These are phyloP conservation scores for Helicosporidium sp. DNA, from an alignment of 139 green algal genomes.

Conservation along the genomic window DNA sequence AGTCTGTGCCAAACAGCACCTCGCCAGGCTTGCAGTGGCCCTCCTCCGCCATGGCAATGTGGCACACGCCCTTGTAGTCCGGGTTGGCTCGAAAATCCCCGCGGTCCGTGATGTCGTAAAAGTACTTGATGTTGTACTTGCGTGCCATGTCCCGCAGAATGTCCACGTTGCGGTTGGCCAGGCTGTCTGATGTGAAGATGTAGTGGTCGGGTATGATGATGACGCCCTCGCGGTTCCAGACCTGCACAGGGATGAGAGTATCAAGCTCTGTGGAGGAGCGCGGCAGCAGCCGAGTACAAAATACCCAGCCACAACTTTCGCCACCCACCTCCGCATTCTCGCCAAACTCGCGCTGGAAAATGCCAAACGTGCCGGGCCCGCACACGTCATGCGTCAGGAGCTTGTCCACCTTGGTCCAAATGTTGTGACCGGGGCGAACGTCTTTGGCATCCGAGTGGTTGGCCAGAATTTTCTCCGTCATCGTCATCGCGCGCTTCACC, in stretches of 20 bases:
- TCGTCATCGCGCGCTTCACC: slow-evolving; percentile 76
- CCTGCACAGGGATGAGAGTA: slow-evolving; percentile 16
- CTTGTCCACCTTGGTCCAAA: slow-evolving; percentile 83
- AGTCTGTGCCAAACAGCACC: slow-evolving; percentile 94
- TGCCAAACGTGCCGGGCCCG: slow-evolving; percentile 80
- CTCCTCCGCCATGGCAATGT: slow-evolving; percentile 79
- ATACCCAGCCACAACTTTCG: background rate
- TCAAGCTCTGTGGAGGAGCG: background rate
- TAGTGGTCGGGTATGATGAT: slow-evolving; percentile 94
- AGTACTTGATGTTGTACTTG: slow-evolving; percentile 92
- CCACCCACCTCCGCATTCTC: slow-evolving; percentile 46
- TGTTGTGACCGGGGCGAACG: slow-evolving; percentile 70
- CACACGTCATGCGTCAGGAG: slow-evolving; percentile 92
- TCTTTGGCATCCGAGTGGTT: slow-evolving; percentile 39
- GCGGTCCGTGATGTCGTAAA: slow-evolving; percentile 86
- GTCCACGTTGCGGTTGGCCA: slow-evolving; percentile 90
- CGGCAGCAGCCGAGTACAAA: background rate
- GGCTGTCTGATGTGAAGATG: slow-evolving; percentile 82
- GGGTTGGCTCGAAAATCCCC: slow-evolving; percentile 83
- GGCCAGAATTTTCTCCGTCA: slow-evolving; percentile 91
- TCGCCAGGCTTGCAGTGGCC: slow-evolving; percentile 44
- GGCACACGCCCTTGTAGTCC: slow-evolving; percentile 92
- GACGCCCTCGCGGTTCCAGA: slow-evolving; percentile 77
- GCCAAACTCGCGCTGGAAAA: slow-evolving; percentile 90
- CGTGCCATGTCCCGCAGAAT: slow-evolving; percentile 43